Conservation (phyloP, 495 filamentous ascomycete genomes). For the Pyronema domesticum region DNA sequence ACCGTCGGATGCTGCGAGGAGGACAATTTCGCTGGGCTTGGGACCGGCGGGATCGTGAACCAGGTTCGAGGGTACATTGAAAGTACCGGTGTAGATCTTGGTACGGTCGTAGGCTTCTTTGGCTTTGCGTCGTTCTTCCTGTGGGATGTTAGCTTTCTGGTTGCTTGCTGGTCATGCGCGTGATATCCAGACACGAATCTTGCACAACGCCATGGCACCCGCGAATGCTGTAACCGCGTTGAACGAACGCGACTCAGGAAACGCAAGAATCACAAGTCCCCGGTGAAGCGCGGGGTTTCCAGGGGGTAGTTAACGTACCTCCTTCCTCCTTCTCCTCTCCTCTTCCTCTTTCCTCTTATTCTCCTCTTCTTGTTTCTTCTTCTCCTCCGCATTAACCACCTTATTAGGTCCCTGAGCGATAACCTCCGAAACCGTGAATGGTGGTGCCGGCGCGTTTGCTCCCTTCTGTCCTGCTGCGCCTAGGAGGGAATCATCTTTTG, state of each 20-base stretch:
- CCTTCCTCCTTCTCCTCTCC: slow-evolving; percentile 8
- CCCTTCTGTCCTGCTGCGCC: slow-evolving; percentile 11
- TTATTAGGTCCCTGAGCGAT: slow-evolving; percentile 1
- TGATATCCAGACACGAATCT: no score
- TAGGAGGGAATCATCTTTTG: slow-evolving; percentile 7
- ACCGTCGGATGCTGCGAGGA: slow-evolving; percentile 27
- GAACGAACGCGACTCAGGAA: background rate
- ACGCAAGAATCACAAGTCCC: slow-evolving; percentile 1
- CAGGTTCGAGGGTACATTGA: slow-evolving; percentile 12
- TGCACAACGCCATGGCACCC: background rate
- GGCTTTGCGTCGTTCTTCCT: slow-evolving; percentile 9
- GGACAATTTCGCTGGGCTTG: slow-evolving; percentile 22
- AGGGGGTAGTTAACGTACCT: slow-evolving; percentile 4
- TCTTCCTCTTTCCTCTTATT: slow-evolving; percentile 11
- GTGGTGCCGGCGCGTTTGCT: slow-evolving; percentile 1
- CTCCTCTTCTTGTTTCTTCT: slow-evolving; percentile 9
- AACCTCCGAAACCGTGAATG: background rate
- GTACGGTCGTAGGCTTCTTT: slow-evolving; percentile 4
- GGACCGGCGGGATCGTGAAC: slow-evolving; percentile 16
- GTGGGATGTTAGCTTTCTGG: background rate
- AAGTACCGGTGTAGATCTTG: slow-evolving; percentile 2
- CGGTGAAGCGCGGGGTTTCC: background rate
- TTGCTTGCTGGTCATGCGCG: no score
- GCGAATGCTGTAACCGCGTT: background rate
- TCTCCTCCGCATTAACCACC: background rate